A percentile compares a stretch with the other conserved stretches of the same genome.
Conservation (phyloP, 441 rosid species). For the Macaranga tanarius region DNA sequence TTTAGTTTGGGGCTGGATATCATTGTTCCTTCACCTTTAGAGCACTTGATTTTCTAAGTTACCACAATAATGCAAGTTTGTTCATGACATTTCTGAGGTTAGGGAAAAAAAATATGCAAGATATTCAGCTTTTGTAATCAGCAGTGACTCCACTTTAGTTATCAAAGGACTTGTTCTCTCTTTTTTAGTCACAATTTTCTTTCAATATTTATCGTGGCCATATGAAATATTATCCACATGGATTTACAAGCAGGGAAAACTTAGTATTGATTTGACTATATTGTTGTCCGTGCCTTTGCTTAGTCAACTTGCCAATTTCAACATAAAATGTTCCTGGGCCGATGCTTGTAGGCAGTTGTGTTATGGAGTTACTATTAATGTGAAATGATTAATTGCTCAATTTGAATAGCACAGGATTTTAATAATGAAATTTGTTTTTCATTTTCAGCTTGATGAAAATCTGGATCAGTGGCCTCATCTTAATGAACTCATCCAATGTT, state of each 20-base stretch:
- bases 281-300: neutral
- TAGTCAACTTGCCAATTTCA: neutral
- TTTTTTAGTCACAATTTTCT: neutral
- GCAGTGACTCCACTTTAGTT: neutral
- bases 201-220: neutral
- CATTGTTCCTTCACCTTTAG: neutral
- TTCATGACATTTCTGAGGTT: neutral
- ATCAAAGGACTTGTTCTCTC: neutral
- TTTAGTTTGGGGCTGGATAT: neutral
- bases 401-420: neutral
- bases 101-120: neutral
- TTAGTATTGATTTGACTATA: neutral
- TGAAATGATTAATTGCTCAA: neutral
- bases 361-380: neutral
- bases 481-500: slow-evolving; percentile 82
- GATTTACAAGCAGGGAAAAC: neutral
- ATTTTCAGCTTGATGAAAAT: slow-evolving; percentile 74
- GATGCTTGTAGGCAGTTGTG: neutral
- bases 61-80: neutral
- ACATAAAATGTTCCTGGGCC: neutral
- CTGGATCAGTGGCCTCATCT: slow-evolving; percentile 98
- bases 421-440: neutral
- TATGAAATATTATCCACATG: neutral
- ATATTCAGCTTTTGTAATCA: neutral
- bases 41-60: too few species aligned